Evolutionary conservation across 1,284 basidiomycete genomes (phyloP).

Genomic region (Rugosomyces carneus): DNA sequence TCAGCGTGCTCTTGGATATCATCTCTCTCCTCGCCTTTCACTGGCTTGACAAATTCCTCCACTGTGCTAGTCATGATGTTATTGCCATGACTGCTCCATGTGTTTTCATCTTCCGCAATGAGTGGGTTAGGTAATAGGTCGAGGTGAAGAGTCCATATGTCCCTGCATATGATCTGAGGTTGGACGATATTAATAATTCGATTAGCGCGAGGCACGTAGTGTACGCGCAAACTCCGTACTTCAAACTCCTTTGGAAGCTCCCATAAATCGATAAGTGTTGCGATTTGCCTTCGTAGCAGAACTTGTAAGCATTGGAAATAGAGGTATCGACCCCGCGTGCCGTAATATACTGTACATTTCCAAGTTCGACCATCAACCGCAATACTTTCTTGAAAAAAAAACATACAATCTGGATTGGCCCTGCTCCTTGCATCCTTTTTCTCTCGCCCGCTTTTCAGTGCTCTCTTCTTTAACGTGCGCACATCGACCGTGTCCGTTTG

Average conservation of each 20-base stretch:
- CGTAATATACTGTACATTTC: conserved; percentile 64
- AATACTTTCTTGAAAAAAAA: background rate
- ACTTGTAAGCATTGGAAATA: conserved; percentile 81
- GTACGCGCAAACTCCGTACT: conserved; percentile 37
- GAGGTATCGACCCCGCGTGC: conserved; percentile 65
- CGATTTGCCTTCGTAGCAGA: conserved; percentile 69
- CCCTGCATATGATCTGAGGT: conserved; percentile 65
- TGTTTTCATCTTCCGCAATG: conserved; percentile 47
- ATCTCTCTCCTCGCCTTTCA: conserved; percentile 1
- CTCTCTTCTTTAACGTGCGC: conserved; percentile 56
- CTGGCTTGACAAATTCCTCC: conserved; percentile 3
- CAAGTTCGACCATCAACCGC: conserved; percentile 3
- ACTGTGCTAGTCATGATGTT: conserved; percentile 9
- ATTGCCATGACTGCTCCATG: conserved; percentile 26
- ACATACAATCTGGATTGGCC: conserved; percentile 54
- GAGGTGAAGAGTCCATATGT: conserved; percentile 78
- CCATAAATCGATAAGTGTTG: conserved; percentile 62
- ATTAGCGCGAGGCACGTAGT: conserved; percentile 2
- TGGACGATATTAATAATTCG: conserved; percentile 7
- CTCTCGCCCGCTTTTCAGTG: conserved; percentile 47
- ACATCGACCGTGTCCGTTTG: conserved; percentile 54
- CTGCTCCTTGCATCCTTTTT: conserved; percentile 42
- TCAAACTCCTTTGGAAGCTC: conserved; percentile 73
- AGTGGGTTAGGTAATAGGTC: conserved; percentile 55
- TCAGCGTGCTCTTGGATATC: conserved; percentile 19